Evolutionary conservation across 441 rosid genomes (phyloP).

Genomic region (Eutrema salsugineum): DNA sequence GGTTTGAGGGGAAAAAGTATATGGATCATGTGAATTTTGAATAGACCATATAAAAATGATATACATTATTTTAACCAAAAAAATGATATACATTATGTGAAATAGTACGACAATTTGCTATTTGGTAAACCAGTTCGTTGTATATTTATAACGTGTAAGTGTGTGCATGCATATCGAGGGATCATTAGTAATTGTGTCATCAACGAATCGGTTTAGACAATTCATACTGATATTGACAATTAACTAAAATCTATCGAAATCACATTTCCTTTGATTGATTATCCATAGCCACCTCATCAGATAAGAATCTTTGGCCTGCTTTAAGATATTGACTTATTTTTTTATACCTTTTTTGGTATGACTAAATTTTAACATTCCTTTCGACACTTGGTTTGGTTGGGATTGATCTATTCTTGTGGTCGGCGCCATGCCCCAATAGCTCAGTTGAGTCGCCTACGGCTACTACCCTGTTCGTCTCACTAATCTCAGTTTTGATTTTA

Average conservation of each 20-base stretch:
- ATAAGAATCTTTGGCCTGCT: conserved; percentile 19
- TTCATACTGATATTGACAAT: conserved; percentile 23
- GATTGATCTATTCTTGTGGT: conserved; percentile 6
- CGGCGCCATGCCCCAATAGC: conserved; percentile 8
- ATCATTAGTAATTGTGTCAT: neutral
- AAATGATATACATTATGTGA: neutral
- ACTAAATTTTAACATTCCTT: neutral
- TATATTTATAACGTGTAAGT: conserved; percentile 9
- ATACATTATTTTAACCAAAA: neutral
- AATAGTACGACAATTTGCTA: neutral
- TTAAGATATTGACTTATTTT: neutral
- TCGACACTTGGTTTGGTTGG: conserved; percentile 17
- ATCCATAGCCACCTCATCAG: conserved; percentile 20
- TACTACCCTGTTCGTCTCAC: conserved; percentile 9
- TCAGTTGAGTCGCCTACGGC: conserved; percentile 13
- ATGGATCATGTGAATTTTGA: neutral
- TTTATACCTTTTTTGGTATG: neutral
- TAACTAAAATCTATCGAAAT: conserved; percentile 12
- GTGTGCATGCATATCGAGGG: conserved; percentile 7
- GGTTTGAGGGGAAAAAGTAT: neutral
- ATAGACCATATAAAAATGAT: neutral
- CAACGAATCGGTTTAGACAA: conserved; percentile 11
- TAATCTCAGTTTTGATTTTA: neutral
- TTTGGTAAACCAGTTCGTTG: neutral
- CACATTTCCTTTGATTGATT: conserved; percentile 11